These are phyloP conservation scores for Waltergamsia citrina DNA, from an alignment of 2,329 filamentous ascomycete species.

Conservation along the genomic window DNA sequence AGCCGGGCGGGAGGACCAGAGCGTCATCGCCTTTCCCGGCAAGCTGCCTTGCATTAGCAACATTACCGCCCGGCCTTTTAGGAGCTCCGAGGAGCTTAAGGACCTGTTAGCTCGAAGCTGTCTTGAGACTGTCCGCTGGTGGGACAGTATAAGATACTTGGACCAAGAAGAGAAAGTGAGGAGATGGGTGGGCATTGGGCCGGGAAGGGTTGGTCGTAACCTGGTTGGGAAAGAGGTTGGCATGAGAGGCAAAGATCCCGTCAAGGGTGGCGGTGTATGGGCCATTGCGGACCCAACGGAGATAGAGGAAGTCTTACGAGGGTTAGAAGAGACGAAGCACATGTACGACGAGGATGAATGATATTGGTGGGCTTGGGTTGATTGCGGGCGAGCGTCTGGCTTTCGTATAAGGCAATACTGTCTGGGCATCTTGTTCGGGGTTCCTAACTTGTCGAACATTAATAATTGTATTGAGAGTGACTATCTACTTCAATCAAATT, in stretches of 20 bases:
- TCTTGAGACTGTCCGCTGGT: conserved; percentile 91
- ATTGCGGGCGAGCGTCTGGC: no score
- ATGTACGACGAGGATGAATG: conserved; percentile 34
- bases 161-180: conserved; percentile 75
- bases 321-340: conserved; percentile 54
- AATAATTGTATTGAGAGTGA: no score
- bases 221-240: conserved; percentile 93
- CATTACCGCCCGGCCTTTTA: conserved; percentile 71
- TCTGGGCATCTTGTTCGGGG: no score
- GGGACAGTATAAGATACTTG: conserved; percentile 83
- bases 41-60: conserved; percentile 75
- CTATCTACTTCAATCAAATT: no score
- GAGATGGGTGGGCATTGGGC: conserved; percentile 86
- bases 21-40: conserved; percentile 68
- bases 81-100: conserved; percentile 63
- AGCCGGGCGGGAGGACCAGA: conserved; percentile 42
- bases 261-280: conserved; percentile 90
- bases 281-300: conserved; percentile 74
- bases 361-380: no score
- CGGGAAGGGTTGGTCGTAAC: conserved; percentile 88
- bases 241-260: conserved; percentile 65
- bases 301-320: conserved; percentile 58
- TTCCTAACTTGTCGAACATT: no score
- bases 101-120: conserved; percentile 72
- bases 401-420: no score